phyloP scores from a whole-genome alignment of 768 basidiomycete species.

The Leucosporidium creatinivorum region DNA sequence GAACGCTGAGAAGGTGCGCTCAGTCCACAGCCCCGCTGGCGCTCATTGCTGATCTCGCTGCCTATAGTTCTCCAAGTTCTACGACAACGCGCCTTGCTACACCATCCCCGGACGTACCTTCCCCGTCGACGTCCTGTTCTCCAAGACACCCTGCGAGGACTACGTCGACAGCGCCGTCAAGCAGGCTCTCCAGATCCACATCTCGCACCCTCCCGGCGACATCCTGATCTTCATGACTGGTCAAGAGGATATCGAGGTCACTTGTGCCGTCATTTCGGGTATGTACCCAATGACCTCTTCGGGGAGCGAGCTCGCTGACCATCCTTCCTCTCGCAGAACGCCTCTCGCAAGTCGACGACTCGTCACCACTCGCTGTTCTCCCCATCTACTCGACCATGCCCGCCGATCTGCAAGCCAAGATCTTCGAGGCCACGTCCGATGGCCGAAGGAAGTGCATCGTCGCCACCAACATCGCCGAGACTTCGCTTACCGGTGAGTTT shows the following conservation, averaged over 20 bases:
- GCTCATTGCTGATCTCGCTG: slow-evolving; percentile 1
- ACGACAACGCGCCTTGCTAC: slow-evolving; percentile 87
- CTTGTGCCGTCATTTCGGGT: slow-evolving; percentile 90
- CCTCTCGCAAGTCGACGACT: slow-evolving; percentile 82
- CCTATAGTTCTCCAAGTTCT: slow-evolving; percentile 80
- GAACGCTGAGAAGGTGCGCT: slow-evolving; percentile 89
- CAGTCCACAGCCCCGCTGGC: too few species aligned
- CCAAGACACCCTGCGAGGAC: slow-evolving; percentile 97
- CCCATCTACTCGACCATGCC: slow-evolving; percentile 99
- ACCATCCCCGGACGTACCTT: slow-evolving; percentile 93
- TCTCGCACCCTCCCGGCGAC: slow-evolving; percentile 86
- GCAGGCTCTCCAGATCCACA: slow-evolving; percentile 92
- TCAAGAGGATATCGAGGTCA: slow-evolving; percentile 97
- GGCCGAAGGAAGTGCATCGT: slow-evolving; percentile 95
- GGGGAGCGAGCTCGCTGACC: slow-evolving; percentile 1
- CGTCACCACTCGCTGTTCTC: slow-evolving; percentile 75
- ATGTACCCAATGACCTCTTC: slow-evolving; percentile 33
- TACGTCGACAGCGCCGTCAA: slow-evolving; percentile 98
- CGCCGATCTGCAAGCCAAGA: slow-evolving; percentile 95
- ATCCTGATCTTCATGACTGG: slow-evolving; percentile 99
- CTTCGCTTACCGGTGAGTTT: slow-evolving; percentile 73
- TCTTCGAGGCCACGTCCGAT: slow-evolving; percentile 88
- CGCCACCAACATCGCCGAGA: slow-evolving; percentile 98
- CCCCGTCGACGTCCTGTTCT: slow-evolving; percentile 91
- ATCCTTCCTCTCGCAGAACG: slow-evolving; percentile 56